Evolutionary conservation across 805 yeast species (phyloP), one percentile per base, ranked within the genome.

Genomic region (Monosporozyma siamensis): DNA sequence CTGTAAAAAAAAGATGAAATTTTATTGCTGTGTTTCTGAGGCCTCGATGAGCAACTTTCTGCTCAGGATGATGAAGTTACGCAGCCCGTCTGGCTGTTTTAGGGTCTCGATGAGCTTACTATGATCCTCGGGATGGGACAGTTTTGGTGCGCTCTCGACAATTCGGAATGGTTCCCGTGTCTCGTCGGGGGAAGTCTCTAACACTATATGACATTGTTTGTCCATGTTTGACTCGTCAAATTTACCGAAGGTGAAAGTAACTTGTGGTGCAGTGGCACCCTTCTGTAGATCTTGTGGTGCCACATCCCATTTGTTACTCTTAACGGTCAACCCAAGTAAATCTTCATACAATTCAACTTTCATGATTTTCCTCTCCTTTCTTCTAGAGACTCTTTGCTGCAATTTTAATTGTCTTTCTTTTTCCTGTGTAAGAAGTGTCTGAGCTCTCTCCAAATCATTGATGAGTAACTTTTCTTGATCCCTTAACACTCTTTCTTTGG

Each of bases 241-340:
- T 38, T 72, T 72, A 1, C 55, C 56, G 51, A 79, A 80, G 3
- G 64, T 59, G 51, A 80, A 75, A 44, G 59, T 61, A 9, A 32
- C 35, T 20, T 18, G 23, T 5, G 35, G 35, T 18, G 35, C 23
- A 2, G 23, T 20, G 22, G 8, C 6, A 68, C n/a, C n/a, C 54
- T 31, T 55, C 55, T 18, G 46, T 48, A 21, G 67, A 56, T 46
- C 67, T 65, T 3, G 57, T 52, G 23, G 66, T 58, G 34, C 63
- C 17, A n/a, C 14, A 29, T 12, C 35, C 35, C 35, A 32, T 32
- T 63, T 58, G 1, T 74, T 57, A 3, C 77, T 78, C 42, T 73
- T 76, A 15, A 80, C 69, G 27, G 64, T 63, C 43, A 80, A 54
- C 1, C 87, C 86, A 35, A 78, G 60, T 39, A 75, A 61, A 30